phyloP scores from a whole-genome alignment of 2,329 filamentous ascomycete species.

The Cladosporium phlei region DNA sequence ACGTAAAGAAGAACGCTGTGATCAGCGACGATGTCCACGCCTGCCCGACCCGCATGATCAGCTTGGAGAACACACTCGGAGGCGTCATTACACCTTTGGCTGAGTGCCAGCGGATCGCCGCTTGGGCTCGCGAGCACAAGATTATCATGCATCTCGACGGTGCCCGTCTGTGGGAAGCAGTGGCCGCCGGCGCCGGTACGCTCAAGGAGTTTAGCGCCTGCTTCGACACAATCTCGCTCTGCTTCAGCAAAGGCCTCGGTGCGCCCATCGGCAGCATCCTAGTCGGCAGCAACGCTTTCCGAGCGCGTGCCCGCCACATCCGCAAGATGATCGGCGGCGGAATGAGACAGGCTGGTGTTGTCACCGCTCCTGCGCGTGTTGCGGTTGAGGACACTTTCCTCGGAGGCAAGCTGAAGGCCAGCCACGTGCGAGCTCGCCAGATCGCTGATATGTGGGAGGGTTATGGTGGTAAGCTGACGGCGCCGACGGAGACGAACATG shows the following conservation, averaged over 20 bases:
- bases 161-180: slow-evolving; percentile 76
- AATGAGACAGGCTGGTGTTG: slow-evolving; percentile 68
- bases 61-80: slow-evolving; percentile 78
- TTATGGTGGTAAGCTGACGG: slow-evolving; percentile 62
- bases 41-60: slow-evolving; percentile 76
- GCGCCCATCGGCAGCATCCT: slow-evolving; percentile 76
- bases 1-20: slow-evolving; percentile 62
- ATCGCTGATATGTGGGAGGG: slow-evolving; percentile 63
- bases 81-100: slow-evolving; percentile 72
- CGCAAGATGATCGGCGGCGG: slow-evolving; percentile 79
- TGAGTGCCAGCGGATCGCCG: slow-evolving; percentile 64
- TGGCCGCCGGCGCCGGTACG: slow-evolving; percentile 62
- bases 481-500: slow-evolving; percentile 86
- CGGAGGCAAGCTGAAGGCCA: slow-evolving; percentile 56
- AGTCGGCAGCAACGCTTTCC: slow-evolving; percentile 53
- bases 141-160: slow-evolving; percentile 75
- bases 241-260: slow-evolving; percentile 77
- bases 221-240: slow-evolving; percentile 72
- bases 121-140: slow-evolving; percentile 58
- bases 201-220: slow-evolving; percentile 62
- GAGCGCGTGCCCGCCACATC: slow-evolving; percentile 68
- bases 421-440: slow-evolving; percentile 59
- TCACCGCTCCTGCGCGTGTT: slow-evolving; percentile 69
- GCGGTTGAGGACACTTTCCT: slow-evolving; percentile 77
- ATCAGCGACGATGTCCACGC: slow-evolving; percentile 67